Conservation (phyloP, 768 basidiomycete genomes). For the Kwoniella sp. region DNA sequence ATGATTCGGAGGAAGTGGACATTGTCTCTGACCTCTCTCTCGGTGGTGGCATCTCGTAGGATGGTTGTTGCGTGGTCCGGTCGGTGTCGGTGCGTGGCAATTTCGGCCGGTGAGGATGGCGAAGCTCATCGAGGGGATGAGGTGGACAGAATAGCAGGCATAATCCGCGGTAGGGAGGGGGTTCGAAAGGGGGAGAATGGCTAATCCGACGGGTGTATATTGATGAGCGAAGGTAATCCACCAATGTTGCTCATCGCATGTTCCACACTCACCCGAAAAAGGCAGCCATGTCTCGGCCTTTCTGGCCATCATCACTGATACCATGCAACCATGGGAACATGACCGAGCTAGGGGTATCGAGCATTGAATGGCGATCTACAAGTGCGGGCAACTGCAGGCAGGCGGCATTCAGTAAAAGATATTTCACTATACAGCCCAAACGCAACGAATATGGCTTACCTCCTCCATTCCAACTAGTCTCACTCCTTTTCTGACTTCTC, state of each 20-base stretch:
- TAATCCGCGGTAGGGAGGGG: slow-evolving; percentile 53
- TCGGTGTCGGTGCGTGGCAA: slow-evolving; percentile 18
- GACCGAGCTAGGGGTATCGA: slow-evolving; percentile 50
- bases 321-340: slow-evolving; percentile 56
- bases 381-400: slow-evolving; percentile 36
- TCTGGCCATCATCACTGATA: slow-evolving; percentile 51
- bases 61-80: slow-evolving; percentile 16
- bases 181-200: slow-evolving; percentile 48
- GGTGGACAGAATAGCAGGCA: slow-evolving; percentile 45
- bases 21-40: slow-evolving; percentile 48
- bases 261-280: slow-evolving; percentile 51
- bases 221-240: not conserved
- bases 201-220: slow-evolving; percentile 1
- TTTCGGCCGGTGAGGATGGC: slow-evolving; percentile 11
- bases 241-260: not conserved
- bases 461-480: slow-evolving; percentile 44
- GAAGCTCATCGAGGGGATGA: slow-evolving; percentile 38
- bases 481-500: slow-evolving; percentile 45
- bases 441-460: slow-evolving; percentile 21
- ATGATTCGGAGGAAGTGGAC: slow-evolving; percentile 39
- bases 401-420: not conserved
- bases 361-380: slow-evolving; percentile 44
- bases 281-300: slow-evolving; percentile 46
- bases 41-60: slow-evolving; percentile 17
- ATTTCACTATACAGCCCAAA: not conserved